phyloP scores from a whole-genome alignment of 1,284 basidiomycete genomes.

The Malassezia brasiliensis region DNA sequence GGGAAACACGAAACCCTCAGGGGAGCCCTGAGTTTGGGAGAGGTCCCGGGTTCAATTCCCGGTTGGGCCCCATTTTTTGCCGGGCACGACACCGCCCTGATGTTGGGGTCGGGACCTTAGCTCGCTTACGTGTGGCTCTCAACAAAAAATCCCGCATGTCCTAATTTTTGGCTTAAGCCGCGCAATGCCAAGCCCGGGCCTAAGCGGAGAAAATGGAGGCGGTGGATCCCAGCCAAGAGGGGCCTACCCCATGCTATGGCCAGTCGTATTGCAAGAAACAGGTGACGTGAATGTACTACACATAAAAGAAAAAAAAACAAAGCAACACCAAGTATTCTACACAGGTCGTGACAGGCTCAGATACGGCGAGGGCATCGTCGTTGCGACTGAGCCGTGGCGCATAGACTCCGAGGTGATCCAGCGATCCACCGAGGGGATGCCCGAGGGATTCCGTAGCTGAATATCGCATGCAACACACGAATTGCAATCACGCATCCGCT shows the following conservation, averaged over 20 bases:
- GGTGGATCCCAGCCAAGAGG: too few relatives aligned
- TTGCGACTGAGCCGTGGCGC: too few relatives aligned
- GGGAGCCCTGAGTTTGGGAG: slow-evolving; percentile 18
- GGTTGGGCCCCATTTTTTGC: slow-evolving; percentile 17
- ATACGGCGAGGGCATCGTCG: too few relatives aligned
- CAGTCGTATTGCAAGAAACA: too few relatives aligned
- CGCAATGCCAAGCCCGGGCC: too few relatives aligned
- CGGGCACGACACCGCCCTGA: neutral
- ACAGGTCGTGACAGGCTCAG: neutral
- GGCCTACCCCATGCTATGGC: too few relatives aligned
- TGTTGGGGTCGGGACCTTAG: too few relatives aligned
- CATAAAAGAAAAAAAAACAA: too few relatives aligned
- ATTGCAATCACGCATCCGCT: slow-evolving; percentile 17
- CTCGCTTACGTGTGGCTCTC: neutral
- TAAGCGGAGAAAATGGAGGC: too few relatives aligned
- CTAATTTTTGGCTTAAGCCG: neutral
- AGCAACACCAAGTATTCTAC: neutral
- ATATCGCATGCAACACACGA: slow-evolving; percentile 34
- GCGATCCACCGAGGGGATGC: slow-evolving; percentile 26
- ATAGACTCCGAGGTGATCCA: neutral
- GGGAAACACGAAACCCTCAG: slow-evolving; percentile 12
- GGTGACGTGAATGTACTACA: too few relatives aligned
- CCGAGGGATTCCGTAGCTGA: slow-evolving; percentile 24
- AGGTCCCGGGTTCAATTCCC: slow-evolving; percentile 24
- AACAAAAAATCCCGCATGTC: neutral